Evolutionary conservation across 495 filamentous ascomycete species (phyloP).

Genomic region (Neurospora tetraspora): DNA sequence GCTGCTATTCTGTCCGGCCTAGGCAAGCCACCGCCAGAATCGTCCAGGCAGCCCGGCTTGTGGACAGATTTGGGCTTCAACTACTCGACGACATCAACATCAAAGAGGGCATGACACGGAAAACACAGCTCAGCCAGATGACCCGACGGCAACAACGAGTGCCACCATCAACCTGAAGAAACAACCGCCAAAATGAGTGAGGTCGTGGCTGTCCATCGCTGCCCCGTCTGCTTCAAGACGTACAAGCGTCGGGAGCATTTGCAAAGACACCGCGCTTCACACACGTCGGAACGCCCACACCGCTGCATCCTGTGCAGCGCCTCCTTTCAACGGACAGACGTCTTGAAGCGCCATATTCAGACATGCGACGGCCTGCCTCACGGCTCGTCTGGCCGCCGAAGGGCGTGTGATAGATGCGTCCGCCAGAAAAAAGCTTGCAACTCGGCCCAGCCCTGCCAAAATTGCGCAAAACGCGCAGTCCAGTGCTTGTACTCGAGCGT

Average conservation of each 20-base stretch:
- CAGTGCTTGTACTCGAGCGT: slow-evolving; percentile 16
- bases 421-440: slow-evolving; percentile 26
- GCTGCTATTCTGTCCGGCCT: background rate
- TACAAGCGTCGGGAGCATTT: slow-evolving; percentile 25
- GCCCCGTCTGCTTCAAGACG: slow-evolving; percentile 22
- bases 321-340: slow-evolving; percentile 22
- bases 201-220: slow-evolving; percentile 12
- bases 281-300: slow-evolving; percentile 19
- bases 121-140: background rate
- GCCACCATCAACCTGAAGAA: background rate
- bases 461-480: slow-evolving; percentile 16
- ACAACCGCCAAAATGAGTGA: background rate
- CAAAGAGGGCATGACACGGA: background rate
- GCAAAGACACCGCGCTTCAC: slow-evolving; percentile 19
- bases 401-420: slow-evolving; percentile 23
- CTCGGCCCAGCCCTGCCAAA: slow-evolving; percentile 19
- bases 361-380: slow-evolving; percentile 17
- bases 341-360: slow-evolving; percentile 23
- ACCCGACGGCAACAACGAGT: background rate
- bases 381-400: slow-evolving; percentile 12
- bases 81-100: background rate
- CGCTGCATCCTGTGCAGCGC: slow-evolving; percentile 20
- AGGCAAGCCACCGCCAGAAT: background rate
- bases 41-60: background rate
- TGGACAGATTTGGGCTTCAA: background rate